Evolutionary conservation across 2,329 filamentous ascomycete species (phyloP), one percentile per base, ranked within the genome.

Genomic region (Davidsoniella eucalypti): DNA sequence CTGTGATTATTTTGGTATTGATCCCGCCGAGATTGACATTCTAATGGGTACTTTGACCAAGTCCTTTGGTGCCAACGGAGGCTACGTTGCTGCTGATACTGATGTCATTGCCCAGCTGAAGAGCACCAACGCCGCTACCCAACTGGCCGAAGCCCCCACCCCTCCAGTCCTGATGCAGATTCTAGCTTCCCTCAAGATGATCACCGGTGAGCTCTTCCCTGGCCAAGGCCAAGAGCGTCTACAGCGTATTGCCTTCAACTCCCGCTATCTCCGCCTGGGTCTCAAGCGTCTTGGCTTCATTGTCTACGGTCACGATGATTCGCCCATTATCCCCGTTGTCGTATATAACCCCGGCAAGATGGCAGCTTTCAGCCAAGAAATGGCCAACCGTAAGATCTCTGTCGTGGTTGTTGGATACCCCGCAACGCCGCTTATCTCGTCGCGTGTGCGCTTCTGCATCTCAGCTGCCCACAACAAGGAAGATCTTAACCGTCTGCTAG

Each of bases 311-410:
- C 88, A 96, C 64, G 92, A 98, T 61, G 92, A 98, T 67, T 95
- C 88, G 4, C 92, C 92, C 51, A 96, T 98, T 58, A 87, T 98
- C 58, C 92, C 92, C 49, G 66, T 98, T 57, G 76, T 94, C 61
- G 79, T 98, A 25, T 98, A 95, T 73, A 87, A 96, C 67, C 92
- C 92, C n/a, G 92, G 86, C 59, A 98, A 98, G 70, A 95, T 98
- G 73, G 85, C 90, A 4, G 90, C 92, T 53, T 98, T 98, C 67
- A 95, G 87, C 46, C 92, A 94, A 63, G 92, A 96, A 65, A 96
- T 98, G 92, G 77, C 96, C 54, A 86, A 85, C 68, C 86, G 92
- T 61, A 96, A 95, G 67, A 96, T 98, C 58, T 92, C 90, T 0
- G 86, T 96, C 47, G 92, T 98, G 38, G 86, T 98, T 43, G 92